phyloP scores from a whole-genome alignment of 306 rosid species.

The Purshia tridentata region DNA sequence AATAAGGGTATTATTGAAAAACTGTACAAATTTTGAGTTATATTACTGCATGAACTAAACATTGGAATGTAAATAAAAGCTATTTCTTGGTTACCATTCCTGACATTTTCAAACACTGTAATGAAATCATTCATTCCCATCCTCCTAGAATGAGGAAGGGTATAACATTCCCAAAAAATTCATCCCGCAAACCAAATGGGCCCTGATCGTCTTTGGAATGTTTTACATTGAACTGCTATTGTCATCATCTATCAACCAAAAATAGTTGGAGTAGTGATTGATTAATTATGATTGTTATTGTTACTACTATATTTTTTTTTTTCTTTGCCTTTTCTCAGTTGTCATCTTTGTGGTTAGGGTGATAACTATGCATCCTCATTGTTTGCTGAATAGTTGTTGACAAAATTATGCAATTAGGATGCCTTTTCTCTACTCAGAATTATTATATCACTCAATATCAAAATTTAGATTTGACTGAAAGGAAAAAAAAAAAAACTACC shows the following conservation, averaged over 20 bases:
- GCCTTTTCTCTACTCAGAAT: background rate
- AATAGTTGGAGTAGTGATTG: background rate
- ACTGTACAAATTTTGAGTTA: no score
- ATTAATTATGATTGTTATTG: conserved; percentile 5
- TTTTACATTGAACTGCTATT: background rate
- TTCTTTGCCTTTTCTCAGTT: background rate
- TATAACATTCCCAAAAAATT: no score
- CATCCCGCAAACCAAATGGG: no score
- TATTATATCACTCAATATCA: background rate
- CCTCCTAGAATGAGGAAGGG: no score
- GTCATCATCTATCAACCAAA: background rate
- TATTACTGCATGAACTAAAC: no score
- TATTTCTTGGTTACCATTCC: no score
- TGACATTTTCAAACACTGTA: no score
- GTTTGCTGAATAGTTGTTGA: background rate
- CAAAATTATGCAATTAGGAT: background rate
- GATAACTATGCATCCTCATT: background rate
- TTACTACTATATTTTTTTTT: background rate
- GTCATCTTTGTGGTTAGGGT: background rate
- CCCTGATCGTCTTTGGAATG: background rate
- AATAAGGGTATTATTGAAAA: no score
- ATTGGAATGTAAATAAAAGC: no score
- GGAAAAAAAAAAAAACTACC: no score
- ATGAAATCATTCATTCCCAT: no score
- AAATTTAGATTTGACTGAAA: background rate